Conservation (phyloP, 1,139 yeast genomes). For the Scheffersomyces titani region DNA sequence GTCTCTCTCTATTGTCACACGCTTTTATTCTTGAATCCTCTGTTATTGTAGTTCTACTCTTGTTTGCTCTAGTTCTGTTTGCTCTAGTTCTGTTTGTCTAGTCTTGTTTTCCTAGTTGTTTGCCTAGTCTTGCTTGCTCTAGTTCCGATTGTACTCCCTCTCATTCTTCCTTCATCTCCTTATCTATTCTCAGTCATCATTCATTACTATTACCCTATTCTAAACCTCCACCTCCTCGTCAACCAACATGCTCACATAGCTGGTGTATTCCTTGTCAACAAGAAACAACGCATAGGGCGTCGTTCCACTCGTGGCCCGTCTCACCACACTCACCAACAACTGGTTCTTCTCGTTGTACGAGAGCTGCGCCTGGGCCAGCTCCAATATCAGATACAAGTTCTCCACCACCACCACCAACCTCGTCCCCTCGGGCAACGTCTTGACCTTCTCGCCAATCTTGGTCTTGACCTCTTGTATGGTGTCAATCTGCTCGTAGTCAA, state of each 20-base stretch:
- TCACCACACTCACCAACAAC: slow-evolving; percentile 3
- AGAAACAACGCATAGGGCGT: slow-evolving; percentile 2
- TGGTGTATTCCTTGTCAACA: slow-evolving; percentile 4
- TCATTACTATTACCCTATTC: background rate
- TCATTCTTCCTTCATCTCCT: background rate
- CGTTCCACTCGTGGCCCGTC: background rate
- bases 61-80: too few relatives aligned
- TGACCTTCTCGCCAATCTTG: background rate
- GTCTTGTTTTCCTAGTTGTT: background rate
- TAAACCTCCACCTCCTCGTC: slow-evolving; percentile 2
- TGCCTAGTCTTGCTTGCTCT: slow-evolving; percentile 6
- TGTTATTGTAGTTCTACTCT: too few relatives aligned
- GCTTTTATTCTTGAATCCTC: too few relatives aligned
- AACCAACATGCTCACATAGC: slow-evolving; percentile 4
- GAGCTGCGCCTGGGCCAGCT: slow-evolving; percentile 2
- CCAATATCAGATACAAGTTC: slow-evolving; percentile 6
- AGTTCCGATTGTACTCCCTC: background rate
- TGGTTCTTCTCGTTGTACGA: slow-evolving; percentile 8
- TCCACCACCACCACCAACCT: slow-evolving; percentile 6
- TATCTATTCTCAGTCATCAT: background rate
- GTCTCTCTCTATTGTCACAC: too few relatives aligned
- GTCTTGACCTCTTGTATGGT: slow-evolving; percentile 1
- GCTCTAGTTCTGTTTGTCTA: too few relatives aligned
- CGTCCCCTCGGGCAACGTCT: background rate
- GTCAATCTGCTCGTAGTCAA: slow-evolving; percentile 9